phyloP scores from a whole-genome alignment of 2,329 filamentous ascomycete species.

The Alternaria sp. region DNA sequence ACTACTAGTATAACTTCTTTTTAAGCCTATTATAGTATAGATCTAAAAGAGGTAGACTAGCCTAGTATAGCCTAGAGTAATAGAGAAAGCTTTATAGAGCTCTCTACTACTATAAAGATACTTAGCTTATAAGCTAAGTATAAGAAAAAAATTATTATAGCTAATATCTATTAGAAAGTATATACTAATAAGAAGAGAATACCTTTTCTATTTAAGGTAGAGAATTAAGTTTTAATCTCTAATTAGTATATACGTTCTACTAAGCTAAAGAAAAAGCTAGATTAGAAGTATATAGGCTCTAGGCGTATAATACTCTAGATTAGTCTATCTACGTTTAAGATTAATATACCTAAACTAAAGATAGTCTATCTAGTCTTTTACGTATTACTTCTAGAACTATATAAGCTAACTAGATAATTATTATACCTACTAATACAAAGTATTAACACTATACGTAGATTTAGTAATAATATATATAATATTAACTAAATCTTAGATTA shows the following conservation, averaged over 20 bases:
- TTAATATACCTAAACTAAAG: not conserved
- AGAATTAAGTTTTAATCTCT: not conserved
- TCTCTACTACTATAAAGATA: not conserved
- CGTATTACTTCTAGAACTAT: not conserved
- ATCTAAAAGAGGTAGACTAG: not conserved
- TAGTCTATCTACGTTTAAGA: not conserved
- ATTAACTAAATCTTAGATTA: not conserved
- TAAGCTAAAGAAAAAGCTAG: not conserved
- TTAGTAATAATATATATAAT: not conserved
- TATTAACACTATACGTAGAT: not conserved
- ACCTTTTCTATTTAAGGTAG: not conserved
- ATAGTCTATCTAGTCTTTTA: not conserved
- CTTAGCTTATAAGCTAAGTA: not conserved
- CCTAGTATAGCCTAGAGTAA: not conserved
- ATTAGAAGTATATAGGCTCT: not conserved
- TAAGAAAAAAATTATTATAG: not conserved
- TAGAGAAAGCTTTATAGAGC: not conserved
- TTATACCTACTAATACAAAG: not conserved
- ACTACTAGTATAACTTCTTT: not conserved
- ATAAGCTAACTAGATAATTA: not conserved
- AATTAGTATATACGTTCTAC: not conserved
- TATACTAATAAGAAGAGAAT: not conserved
- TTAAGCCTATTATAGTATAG: not conserved
- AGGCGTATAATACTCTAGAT: not conserved
- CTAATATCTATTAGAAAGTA: not conserved